Evolutionary conservation across 306 rosid species (phyloP), one percentile per base, ranked within the genome.

Genomic region (Rubus idaeus): DNA sequence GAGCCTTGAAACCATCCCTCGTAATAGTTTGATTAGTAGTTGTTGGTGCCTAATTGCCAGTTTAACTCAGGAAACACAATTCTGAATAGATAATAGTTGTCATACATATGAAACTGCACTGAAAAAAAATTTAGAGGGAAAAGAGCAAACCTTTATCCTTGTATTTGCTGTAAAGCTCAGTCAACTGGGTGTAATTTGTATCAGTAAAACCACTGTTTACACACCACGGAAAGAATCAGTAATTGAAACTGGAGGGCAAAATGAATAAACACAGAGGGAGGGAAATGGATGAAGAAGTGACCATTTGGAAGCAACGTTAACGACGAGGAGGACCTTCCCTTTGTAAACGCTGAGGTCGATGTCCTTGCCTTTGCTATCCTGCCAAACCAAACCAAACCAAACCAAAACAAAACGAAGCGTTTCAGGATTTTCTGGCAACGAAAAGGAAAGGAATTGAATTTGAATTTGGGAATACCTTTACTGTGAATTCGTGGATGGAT

Each of bases 241-340:
- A 30, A 30, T 30, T 30, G 35, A 30, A 30, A 30, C 35, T 1
- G 35, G 35, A 30, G 35, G 1, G 35, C 35, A 30, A 30, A 30
- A 30, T 30, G 35, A 30, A 30, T 30, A 30, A 30, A 30, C 35
- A 30, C 35, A 30, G 35, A 30, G 35, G 35, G 35, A 30, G 35
- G 35, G 35, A 30, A 30, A 30, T 30, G 35, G 35, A 30, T 30
- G 35, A 74, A 20, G 55, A 11, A 73, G 42, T 35, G 51, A 95
- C 99, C 99, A 95, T 91, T 92, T 90, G 70, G 99, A 95, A 63
- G 99, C 99, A 16, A 95, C 99, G 82, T 95, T 95, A 69, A 95
- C 84, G 42, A 95, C 85, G 64, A 95, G 93, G 79, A 95, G 88
- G 65, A 95, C 92, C 81, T 91, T 89, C 58, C 99, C 99, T 55